Evolutionary conservation across 495 filamentous ascomycete genomes (phyloP).

Genomic region (Hyaloscypha finlandica): DNA sequence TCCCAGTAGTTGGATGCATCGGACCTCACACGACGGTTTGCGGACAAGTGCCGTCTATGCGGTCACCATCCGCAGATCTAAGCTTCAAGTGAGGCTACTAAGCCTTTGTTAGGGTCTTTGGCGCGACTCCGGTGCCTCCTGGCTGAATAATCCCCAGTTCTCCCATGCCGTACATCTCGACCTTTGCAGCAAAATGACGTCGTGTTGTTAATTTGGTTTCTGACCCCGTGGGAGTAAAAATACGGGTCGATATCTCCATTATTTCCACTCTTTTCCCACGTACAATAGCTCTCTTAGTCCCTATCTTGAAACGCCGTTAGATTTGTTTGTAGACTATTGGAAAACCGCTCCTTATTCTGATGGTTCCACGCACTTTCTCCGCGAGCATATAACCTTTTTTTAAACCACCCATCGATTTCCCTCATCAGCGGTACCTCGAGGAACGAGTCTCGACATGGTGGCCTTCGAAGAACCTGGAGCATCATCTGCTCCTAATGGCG

Average conservation of each 20-base stretch:
- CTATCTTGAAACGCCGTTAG: background rate
- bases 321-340: background rate
- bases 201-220: background rate
- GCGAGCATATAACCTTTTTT: background rate
- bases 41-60: constrained; percentile 5
- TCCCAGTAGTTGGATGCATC: background rate
- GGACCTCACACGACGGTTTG: background rate
- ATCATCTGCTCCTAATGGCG: background rate
- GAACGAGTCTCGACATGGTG: background rate
- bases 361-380: background rate
- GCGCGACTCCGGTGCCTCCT: background rate
- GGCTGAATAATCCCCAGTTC: background rate
- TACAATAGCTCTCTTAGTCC: background rate
- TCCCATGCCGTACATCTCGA: background rate
- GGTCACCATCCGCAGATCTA: constrained; percentile 4
- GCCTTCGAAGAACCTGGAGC: constrained; percentile 1
- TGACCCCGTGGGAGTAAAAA: too few relatives aligned
- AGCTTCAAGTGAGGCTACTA: constrained; percentile 11
- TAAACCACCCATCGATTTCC: background rate
- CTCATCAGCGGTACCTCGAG: background rate
- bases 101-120: background rate
- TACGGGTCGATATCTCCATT: too few relatives aligned
- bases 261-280: background rate
- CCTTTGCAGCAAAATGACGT: constrained; percentile 1
- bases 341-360: background rate